These are phyloP conservation scores for Rhexocercosporidium sp. DNA, from an alignment of 2,329 filamentous ascomycete genomes.

Conservation along the genomic window DNA sequence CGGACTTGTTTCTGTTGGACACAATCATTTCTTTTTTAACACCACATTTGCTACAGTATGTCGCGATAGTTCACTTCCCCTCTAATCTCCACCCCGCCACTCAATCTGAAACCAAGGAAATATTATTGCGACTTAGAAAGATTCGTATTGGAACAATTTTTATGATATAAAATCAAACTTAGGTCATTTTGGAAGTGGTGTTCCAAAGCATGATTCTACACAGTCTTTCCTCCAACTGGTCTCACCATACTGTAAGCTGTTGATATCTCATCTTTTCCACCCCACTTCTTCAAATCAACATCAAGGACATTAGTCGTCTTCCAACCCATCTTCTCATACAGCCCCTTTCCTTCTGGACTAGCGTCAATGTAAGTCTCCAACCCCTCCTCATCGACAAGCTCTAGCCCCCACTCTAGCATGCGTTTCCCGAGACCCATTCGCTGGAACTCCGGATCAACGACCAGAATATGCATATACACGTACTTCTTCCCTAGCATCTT, in stretches of 20 bases:
- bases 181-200: no score
- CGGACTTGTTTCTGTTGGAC: no score
- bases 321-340: conserved; percentile 29
- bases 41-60: no score
- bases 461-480: conserved; percentile 23
- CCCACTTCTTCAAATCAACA: conserved; percentile 29
- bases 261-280: conserved; percentile 12
- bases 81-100: no score
- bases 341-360: conserved; percentile 20
- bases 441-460: conserved; percentile 24
- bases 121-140: not conserved
- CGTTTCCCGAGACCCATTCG: conserved; percentile 21
- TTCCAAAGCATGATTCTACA: no score
- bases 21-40: no score
- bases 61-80: no score
- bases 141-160: no score
- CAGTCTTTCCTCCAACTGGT: not conserved
- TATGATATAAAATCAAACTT: no score
- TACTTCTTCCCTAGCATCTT: conserved; percentile 21
- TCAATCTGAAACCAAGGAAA: not conserved
- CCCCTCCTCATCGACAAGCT: conserved; percentile 22
- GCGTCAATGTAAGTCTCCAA: conserved; percentile 24
- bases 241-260: conserved; percentile 4
- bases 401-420: conserved; percentile 24
- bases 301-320: conserved; percentile 17